phyloP scores from a whole-genome alignment of 2,329 filamentous ascomycete species.

The Fusarium nurragi region DNA sequence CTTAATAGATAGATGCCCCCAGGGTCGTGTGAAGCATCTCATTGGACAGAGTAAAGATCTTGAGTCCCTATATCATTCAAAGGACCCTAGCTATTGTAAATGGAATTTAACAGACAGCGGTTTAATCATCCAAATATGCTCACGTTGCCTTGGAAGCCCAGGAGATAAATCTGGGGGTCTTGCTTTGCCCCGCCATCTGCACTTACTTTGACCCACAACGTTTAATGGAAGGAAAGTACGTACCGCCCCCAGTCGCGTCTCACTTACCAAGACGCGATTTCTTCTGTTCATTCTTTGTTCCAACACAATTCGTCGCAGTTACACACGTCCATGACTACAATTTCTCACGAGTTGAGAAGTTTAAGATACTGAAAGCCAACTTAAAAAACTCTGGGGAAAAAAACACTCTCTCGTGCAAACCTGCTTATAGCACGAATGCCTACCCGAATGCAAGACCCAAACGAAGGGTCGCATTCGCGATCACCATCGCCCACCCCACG shows the following conservation, averaged over 20 bases:
- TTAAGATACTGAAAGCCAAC: neutral
- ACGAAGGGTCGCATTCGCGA: slow-evolving; percentile 36
- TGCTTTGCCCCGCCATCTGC: neutral
- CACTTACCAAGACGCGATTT: slow-evolving; percentile 16
- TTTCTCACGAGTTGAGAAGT: neutral
- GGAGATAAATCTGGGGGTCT: neutral
- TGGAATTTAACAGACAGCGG: too few relatives aligned
- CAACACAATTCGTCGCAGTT: neutral
- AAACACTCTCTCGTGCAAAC: neutral
- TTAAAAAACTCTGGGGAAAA: too few relatives aligned
- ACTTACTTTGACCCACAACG: neutral
- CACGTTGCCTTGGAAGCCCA: too few relatives aligned
- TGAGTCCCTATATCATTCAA: too few relatives aligned
- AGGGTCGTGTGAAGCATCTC: too few relatives aligned
- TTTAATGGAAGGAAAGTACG: slow-evolving; percentile 6
- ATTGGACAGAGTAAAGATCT: too few relatives aligned
- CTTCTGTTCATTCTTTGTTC: neutral
- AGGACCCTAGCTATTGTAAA: too few relatives aligned
- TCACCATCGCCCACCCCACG: slow-evolving; percentile 36
- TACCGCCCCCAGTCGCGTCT: slow-evolving; percentile 18
- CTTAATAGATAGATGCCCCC: too few relatives aligned
- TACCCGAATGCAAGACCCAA: slow-evolving; percentile 34
- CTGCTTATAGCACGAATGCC: slow-evolving; percentile 39
- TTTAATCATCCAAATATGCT: too few relatives aligned
- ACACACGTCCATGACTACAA: neutral